Percentiles rank a stretch among this genome's conserved stretches.
These are phyloP conservation scores for Russula compacta DNA, from an alignment of 768 basidiomycete genomes.

Conservation along the genomic window DNA sequence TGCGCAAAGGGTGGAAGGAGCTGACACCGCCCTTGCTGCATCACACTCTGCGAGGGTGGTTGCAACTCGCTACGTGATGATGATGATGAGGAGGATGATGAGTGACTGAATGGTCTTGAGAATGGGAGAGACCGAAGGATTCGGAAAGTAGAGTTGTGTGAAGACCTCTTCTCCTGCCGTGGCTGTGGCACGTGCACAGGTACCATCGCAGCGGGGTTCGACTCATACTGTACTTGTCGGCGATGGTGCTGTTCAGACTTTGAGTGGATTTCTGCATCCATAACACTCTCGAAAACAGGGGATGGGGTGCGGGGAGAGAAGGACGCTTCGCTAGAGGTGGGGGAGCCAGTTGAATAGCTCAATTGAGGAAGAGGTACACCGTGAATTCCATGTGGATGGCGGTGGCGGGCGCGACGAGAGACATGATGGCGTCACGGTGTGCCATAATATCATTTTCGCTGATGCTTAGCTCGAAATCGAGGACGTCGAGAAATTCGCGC, in stretches of 20 bases:
- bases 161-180: constrained; percentile 1
- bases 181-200: constrained; percentile 4
- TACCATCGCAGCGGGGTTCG: not conserved
- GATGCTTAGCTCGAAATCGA: constrained; percentile 60
- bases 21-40: constrained; percentile 11
- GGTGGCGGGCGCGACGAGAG: constrained; percentile 8
- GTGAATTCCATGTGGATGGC: not conserved
- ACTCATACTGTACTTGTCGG: not conserved
- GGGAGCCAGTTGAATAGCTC: not conserved
- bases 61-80: constrained; percentile 4
- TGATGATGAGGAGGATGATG: not conserved
- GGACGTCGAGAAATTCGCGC: constrained; percentile 70
- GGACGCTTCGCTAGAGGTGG: constrained; percentile 12
- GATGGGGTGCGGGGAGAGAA: constrained; percentile 16
- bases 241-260: not conserved
- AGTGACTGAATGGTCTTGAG: constrained; percentile 8
- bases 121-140: constrained; percentile 18
- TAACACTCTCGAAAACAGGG: not conserved
- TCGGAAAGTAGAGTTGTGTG: constrained; percentile 13
- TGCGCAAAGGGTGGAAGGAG: constrained; percentile 14
- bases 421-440: constrained; percentile 29
- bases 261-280: not conserved
- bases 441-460: constrained; percentile 50
- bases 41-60: not conserved
- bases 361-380: not conserved